Conservation (phyloP, 2,329 filamentous ascomycete species). For the Clonostachys chloroleuca region DNA sequence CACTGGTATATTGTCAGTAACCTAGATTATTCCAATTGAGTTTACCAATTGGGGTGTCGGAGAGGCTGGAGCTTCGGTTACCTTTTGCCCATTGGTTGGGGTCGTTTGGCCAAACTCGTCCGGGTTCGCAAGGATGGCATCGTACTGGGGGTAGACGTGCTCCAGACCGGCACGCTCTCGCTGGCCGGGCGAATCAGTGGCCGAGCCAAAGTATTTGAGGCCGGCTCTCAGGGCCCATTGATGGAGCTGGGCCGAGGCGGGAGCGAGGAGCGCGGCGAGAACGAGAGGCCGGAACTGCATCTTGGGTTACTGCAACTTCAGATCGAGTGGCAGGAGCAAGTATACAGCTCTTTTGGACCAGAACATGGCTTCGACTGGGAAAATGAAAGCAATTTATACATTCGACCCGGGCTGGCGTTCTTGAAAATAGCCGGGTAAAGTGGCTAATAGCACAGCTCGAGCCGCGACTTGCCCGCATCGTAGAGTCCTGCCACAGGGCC, state of each 20-base stretch:
- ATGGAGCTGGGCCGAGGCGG: slow-evolving; percentile 34
- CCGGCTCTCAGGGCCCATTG: slow-evolving; percentile 46
- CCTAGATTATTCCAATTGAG: not conserved
- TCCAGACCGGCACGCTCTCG: slow-evolving; percentile 38
- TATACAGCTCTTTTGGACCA: too few relatives aligned
- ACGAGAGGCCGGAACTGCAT: too few relatives aligned
- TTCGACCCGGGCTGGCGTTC: too few relatives aligned
- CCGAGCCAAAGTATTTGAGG: slow-evolving; percentile 56
- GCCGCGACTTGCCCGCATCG: too few relatives aligned
- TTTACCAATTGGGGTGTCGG: not conserved
- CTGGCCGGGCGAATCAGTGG: slow-evolving; percentile 44
- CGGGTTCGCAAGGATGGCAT: slow-evolving; percentile 44
- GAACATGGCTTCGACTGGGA: too few relatives aligned
- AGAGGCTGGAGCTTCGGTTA: slow-evolving; percentile 3
- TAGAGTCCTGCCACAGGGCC: too few relatives aligned
- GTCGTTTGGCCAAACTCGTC: slow-evolving; percentile 59
- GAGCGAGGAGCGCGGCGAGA: slow-evolving; percentile 17
- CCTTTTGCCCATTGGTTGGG: slow-evolving; percentile 53
- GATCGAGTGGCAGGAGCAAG: too few relatives aligned
- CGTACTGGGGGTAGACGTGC: slow-evolving; percentile 46
- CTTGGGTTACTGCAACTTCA: too few relatives aligned
- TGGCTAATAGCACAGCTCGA: too few relatives aligned
- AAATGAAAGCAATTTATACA: too few relatives aligned
- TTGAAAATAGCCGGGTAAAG: too few relatives aligned
- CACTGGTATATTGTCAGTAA: slow-evolving; percentile 26